Conservation (phyloP, 768 basidiomycete species). For the Fistulinella prunicolor region DNA sequence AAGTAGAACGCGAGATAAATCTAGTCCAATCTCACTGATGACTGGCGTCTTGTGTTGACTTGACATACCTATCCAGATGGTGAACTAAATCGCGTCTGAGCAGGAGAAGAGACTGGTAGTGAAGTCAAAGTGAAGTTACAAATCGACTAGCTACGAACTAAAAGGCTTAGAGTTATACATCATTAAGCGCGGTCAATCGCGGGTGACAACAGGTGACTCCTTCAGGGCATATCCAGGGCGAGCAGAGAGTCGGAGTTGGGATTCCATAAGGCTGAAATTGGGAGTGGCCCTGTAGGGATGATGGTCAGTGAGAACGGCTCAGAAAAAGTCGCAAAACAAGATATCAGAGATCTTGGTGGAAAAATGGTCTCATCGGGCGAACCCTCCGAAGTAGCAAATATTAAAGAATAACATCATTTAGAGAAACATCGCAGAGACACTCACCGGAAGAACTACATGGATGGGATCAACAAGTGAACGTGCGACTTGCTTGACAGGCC, state of each 20-base stretch:
- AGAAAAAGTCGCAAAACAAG: background rate
- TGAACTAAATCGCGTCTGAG: background rate
- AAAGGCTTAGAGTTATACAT: no score
- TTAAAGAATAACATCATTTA: conserved; percentile 46
- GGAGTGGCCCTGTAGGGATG: no score
- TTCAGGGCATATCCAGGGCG: no score
- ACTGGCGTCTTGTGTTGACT: conserved; percentile 45
- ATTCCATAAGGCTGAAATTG: background rate
- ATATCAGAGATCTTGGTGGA: conserved; percentile 72
- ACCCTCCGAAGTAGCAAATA: conserved; percentile 72
- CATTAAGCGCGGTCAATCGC: no score
- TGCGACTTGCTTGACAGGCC: no score
- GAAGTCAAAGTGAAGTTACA: no score
- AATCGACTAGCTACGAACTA: background rate
- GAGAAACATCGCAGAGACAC: conserved; percentile 1
- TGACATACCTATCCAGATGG: conserved; percentile 14
- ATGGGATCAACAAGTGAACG: no score
- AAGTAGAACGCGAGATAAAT: background rate
- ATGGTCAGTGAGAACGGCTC: conserved; percentile 9
- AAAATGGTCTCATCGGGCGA: conserved; percentile 57
- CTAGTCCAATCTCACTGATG: conserved; percentile 56
- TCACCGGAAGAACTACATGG: conserved; percentile 10
- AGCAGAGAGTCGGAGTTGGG: no score
- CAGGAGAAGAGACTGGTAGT: no score
- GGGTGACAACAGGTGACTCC: background rate